A percentile compares a stretch with the other conserved stretches of the same genome.
phyloP scores from a whole-genome alignment of 2,329 filamentous ascomycete genomes.

The Colletotrichum australisinense region DNA sequence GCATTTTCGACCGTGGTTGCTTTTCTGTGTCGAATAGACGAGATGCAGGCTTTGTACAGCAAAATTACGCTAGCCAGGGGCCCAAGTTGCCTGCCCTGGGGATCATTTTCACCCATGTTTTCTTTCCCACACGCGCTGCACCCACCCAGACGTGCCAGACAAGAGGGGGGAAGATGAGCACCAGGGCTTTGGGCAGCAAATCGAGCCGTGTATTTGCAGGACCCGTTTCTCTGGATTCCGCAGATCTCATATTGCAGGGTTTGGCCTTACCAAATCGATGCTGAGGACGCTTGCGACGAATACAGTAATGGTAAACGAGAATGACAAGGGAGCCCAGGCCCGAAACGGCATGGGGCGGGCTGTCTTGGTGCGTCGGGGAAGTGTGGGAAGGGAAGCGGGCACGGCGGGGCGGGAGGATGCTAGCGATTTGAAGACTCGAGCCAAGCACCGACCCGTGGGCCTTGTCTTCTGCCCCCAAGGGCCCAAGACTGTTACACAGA shows the following conservation, averaged over 20 bases:
- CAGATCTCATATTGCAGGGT: conserved; percentile 34
- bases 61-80: conserved; percentile 8
- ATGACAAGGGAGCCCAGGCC: background rate
- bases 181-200: conserved; percentile 26
- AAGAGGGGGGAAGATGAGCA: background rate
- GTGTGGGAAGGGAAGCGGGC: conserved; percentile 15
- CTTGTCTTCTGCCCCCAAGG: background rate
- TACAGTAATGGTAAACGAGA: conserved; percentile 36
- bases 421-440: background rate
- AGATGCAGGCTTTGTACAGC: background rate
- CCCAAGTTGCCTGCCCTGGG: background rate
- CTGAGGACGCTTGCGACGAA: conserved; percentile 26
- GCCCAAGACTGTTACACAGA: background rate
- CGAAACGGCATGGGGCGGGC: conserved; percentile 8
- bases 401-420: conserved; percentile 11
- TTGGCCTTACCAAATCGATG: conserved; percentile 12
- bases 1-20: conserved; percentile 13
- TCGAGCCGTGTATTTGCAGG: conserved; percentile 7
- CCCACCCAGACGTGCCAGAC: background rate
- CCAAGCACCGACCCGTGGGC: background rate
- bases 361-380: conserved; percentile 22
- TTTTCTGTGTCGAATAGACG: conserved; percentile 29
- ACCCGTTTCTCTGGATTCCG: conserved; percentile 35
- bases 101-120: background rate
- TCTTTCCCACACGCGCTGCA: background rate